Evolutionary conservation across 495 filamentous ascomycete species (phyloP).

Genomic region (Tuber umbilicatum): DNA sequence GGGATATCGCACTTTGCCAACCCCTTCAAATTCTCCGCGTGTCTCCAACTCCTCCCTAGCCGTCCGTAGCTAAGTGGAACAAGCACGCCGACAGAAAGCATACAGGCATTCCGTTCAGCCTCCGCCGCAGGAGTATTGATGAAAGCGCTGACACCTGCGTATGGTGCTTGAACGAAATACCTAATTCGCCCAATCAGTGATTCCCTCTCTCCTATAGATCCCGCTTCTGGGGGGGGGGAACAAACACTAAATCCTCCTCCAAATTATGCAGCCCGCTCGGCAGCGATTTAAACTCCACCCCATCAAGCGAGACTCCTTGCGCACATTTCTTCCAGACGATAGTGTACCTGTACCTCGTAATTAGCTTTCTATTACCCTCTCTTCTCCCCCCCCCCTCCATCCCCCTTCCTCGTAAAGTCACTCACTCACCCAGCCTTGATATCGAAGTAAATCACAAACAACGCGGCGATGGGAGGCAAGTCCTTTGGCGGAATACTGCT

Average conservation of each 20-base stretch:
- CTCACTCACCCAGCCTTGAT: slow-evolving; percentile 65
- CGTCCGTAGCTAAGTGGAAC: slow-evolving; percentile 81
- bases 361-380: neutral
- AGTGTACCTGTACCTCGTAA: slow-evolving; percentile 55
- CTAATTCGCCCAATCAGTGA: slow-evolving; percentile 40
- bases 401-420: neutral
- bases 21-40: slow-evolving; percentile 67
- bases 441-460: slow-evolving; percentile 82
- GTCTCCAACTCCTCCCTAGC: slow-evolving; percentile 81
- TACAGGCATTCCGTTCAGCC: slow-evolving; percentile 75
- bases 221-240: neutral
- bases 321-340: slow-evolving; percentile 75
- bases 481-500: slow-evolving; percentile 45
- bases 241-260: slow-evolving; percentile 73
- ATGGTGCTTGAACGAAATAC: slow-evolving; percentile 76
- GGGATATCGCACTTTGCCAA: slow-evolving; percentile 56
- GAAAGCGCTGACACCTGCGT: slow-evolving; percentile 90
- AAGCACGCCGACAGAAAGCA: slow-evolving; percentile 83
- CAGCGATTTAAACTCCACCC: slow-evolving; percentile 89
- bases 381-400: neutral
- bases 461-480: slow-evolving; percentile 67
- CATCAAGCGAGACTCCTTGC: slow-evolving; percentile 74
- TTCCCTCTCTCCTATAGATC: neutral
- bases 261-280: slow-evolving; percentile 90
- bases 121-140: slow-evolving; percentile 71